phyloP scores from a whole-genome alignment of 1,139 yeast genomes.

The Geotrichum macrosporum region DNA sequence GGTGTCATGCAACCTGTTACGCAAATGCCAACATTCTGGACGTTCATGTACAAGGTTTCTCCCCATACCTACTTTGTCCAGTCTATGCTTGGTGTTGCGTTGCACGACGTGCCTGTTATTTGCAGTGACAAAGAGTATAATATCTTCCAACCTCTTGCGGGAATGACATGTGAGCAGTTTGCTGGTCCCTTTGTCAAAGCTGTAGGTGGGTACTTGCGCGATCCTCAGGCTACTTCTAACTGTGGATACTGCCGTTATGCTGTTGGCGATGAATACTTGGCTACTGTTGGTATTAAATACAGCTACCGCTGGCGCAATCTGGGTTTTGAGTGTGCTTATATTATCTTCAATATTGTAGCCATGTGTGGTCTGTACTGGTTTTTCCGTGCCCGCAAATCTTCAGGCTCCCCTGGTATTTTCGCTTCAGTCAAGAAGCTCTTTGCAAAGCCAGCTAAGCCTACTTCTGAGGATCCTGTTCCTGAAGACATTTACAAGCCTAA shows the following conservation, averaged over 20 bases:
- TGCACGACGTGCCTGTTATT: constrained; percentile 53
- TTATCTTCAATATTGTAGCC: constrained; percentile 44
- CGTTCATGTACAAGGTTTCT: constrained; percentile 61
- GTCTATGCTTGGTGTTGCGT: constrained; percentile 46
- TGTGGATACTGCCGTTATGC: constrained; percentile 57
- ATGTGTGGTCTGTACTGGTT: constrained; percentile 42
- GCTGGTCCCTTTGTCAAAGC: constrained; percentile 38
- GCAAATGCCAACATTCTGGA: constrained; percentile 61
- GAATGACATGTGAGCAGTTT: constrained; percentile 54
- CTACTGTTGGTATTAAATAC: constrained; percentile 44
- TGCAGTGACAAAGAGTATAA: constrained; percentile 51
- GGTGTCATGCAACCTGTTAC: constrained; percentile 59
- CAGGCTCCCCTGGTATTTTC: constrained; percentile 5
- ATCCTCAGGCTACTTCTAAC: constrained; percentile 48
- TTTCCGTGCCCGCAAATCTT: constrained; percentile 23
- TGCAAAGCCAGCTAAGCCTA: constrained; percentile 9
- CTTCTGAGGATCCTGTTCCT: constrained; percentile 5
- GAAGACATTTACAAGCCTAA: constrained; percentile 9
- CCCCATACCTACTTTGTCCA: constrained; percentile 65
- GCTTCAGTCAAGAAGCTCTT: constrained; percentile 8
- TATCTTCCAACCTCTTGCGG: constrained; percentile 54
- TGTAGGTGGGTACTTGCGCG: constrained; percentile 50
- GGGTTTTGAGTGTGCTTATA: constrained; percentile 50
- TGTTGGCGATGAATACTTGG: constrained; percentile 52
- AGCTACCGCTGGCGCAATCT: constrained; percentile 53